A percentile compares a stretch with the other conserved stretches of the same genome.
phyloP scores from a whole-genome alignment of 352 stramenopile species.

The Phytophthora cryptogea region DNA sequence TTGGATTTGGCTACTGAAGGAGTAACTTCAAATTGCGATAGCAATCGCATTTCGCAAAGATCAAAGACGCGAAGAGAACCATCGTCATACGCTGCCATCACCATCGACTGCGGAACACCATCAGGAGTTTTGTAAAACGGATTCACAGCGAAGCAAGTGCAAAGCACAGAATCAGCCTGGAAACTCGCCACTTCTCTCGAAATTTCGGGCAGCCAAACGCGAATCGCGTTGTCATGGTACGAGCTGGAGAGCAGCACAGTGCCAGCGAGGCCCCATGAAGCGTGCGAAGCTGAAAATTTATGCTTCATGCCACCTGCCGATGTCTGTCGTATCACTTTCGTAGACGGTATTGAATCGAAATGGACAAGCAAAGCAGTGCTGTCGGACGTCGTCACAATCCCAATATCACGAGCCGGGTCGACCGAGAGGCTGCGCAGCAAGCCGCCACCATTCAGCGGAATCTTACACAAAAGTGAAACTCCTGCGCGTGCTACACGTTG shows the following conservation, averaged over 20 bases:
- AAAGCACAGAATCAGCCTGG: slow-evolving; percentile 26
- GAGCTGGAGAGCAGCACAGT: slow-evolving; percentile 42
- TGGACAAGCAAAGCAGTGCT: slow-evolving; percentile 31
- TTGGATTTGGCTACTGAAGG: slow-evolving; percentile 12
- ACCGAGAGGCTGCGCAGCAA: slow-evolving; percentile 42
- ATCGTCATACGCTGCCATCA: slow-evolving; percentile 57
- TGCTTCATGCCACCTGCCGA: not conserved
- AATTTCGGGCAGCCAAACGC: slow-evolving; percentile 47
- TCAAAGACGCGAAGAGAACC: slow-evolving; percentile 57
- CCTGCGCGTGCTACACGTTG: slow-evolving; percentile 44
- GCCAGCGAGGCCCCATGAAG: slow-evolving; percentile 37
- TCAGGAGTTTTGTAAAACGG: slow-evolving; percentile 16
- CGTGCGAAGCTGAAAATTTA: slow-evolving; percentile 1
- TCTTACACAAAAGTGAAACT: slow-evolving; percentile 34
- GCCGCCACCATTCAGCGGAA: slow-evolving; percentile 30
- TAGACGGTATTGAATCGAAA: slow-evolving; percentile 37
- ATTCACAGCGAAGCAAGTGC: slow-evolving; percentile 50
- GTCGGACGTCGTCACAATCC: slow-evolving; percentile 36
- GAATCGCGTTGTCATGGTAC: slow-evolving; percentile 28
- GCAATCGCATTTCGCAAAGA: slow-evolving; percentile 42
- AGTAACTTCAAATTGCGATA: slow-evolving; percentile 46
- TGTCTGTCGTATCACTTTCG: slow-evolving; percentile 25
- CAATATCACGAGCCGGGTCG: slow-evolving; percentile 46
- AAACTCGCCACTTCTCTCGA: slow-evolving; percentile 49
- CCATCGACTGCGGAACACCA: slow-evolving; percentile 19